Percentiles rank a stretch among this genome's conserved stretches.
These are phyloP conservation scores for Agastache rugosa DNA, from an alignment of 257 asterid species.

Conservation along the genomic window DNA sequence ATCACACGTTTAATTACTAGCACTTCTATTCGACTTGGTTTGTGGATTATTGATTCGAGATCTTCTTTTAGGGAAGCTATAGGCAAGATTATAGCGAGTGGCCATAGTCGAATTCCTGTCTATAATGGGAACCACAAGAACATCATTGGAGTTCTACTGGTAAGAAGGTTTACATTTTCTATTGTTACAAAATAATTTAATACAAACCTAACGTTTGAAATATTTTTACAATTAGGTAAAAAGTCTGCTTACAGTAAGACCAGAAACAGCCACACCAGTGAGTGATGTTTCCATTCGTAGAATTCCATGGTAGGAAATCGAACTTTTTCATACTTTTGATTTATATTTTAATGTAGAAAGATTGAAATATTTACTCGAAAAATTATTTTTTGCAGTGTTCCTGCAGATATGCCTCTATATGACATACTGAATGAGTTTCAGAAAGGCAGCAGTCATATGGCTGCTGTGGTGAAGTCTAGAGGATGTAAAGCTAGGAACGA, in stretches of 20 bases:
- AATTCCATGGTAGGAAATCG: slow-evolving; percentile 75
- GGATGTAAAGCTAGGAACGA: slow-evolving; percentile 39
- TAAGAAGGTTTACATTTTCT: slow-evolving; percentile 36
- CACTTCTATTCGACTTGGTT: not conserved
- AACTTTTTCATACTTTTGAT: slow-evolving; percentile 16
- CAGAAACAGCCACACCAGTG: slow-evolving; percentile 91
- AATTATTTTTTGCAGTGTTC: slow-evolving; percentile 61
- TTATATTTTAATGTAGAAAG: not conserved
- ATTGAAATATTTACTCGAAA: slow-evolving; percentile 25
- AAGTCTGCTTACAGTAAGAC: slow-evolving; percentile 86
- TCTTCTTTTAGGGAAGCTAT: slow-evolving; percentile 76
- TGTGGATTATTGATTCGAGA: slow-evolving; percentile 15
- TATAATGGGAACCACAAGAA: slow-evolving; percentile 77
- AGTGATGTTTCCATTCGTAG: slow-evolving; percentile 85
- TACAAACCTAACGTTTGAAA: slow-evolving; percentile 18
- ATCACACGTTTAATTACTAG: too few species aligned
- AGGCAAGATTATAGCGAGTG: slow-evolving; percentile 88
- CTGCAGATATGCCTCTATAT: slow-evolving; percentile 88
- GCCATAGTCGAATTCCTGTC: slow-evolving; percentile 97
- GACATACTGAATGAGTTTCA: slow-evolving; percentile 91
- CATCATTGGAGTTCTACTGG: slow-evolving; percentile 85
- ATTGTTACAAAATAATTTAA: not conserved
- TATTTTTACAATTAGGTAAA: slow-evolving; percentile 58
- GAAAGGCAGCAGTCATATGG: slow-evolving; percentile 93
- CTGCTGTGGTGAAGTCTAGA: slow-evolving; percentile 79